phyloP scores from a whole-genome alignment of 2,329 filamentous ascomycete species.

The Chrysoporthe deuterocubensis region DNA sequence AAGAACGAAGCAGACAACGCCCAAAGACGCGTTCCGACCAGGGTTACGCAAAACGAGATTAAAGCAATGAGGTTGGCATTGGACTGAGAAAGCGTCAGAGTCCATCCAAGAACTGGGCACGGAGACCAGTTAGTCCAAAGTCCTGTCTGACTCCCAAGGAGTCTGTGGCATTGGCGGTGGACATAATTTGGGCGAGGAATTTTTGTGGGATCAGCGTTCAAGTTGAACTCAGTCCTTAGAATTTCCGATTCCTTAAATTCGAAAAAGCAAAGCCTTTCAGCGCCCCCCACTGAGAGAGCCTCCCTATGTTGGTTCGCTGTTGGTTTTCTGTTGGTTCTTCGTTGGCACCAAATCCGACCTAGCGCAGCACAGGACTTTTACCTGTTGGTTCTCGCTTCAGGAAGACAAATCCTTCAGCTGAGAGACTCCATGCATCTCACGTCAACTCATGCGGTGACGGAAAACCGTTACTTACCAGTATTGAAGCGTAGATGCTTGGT shows the following conservation, averaged over 20 bases:
- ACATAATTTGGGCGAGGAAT: neutral
- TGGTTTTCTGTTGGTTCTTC: neutral
- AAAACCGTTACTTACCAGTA: neutral
- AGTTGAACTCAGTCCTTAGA: neutral
- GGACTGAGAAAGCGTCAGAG: slow-evolving; percentile 25
- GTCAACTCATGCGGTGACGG: neutral
- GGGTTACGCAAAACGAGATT: too few species aligned
- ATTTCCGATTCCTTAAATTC: neutral
- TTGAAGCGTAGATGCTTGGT: neutral
- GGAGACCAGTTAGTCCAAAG: slow-evolving; percentile 31
- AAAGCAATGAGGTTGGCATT: slow-evolving; percentile 30
- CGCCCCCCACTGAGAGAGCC: neutral
- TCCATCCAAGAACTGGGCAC: slow-evolving; percentile 24
- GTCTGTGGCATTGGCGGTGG: slow-evolving; percentile 3
- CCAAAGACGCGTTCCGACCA: too few species aligned
- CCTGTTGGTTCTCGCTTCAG: neutral
- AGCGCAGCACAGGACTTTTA: neutral
- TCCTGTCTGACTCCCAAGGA: slow-evolving; percentile 21
- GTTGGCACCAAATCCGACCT: neutral
- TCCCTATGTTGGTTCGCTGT: neutral
- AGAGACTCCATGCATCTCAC: neutral
- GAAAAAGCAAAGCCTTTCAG: neutral
- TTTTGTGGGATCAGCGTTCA: neutral
- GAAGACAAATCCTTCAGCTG: neutral
- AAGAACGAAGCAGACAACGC: too few species aligned